phyloP scores from a whole-genome alignment of 768 basidiomycete species.

The Lactarius akahatsu region DNA sequence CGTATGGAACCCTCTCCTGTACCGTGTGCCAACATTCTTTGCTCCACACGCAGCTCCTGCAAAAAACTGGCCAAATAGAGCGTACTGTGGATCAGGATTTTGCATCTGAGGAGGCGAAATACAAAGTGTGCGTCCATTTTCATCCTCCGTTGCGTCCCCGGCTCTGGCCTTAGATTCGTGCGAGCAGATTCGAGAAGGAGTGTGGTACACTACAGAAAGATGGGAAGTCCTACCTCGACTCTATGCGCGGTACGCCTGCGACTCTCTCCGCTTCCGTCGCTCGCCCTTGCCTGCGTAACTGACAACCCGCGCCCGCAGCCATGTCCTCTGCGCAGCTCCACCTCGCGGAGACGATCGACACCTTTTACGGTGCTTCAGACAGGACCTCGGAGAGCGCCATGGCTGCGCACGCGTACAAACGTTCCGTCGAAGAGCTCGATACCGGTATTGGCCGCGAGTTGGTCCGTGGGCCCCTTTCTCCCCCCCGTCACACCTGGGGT shows the following conservation, averaged over 20 bases:
- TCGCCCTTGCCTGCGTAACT: constrained; percentile 1
- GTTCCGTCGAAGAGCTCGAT: constrained; percentile 93
- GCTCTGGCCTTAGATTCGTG: neutral
- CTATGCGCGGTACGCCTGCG: constrained; percentile 74
- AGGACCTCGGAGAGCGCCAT: constrained; percentile 88
- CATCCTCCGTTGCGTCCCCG: neutral
- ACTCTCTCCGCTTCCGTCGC: constrained; percentile 4
- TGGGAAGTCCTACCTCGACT: constrained; percentile 90
- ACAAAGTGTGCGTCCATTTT: constrained; percentile 64
- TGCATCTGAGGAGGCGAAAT: constrained; percentile 87
- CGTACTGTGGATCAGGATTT: constrained; percentile 94
- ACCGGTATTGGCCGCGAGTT: constrained; percentile 79
- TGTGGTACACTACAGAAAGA: constrained; percentile 91
- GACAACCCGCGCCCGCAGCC: constrained; percentile 45
- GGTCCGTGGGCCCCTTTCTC: constrained; percentile 47
- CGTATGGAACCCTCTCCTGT: constrained; percentile 32
- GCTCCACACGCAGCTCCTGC: constrained; percentile 62
- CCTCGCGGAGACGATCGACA: constrained; percentile 90
- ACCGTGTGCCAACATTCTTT: constrained; percentile 21
- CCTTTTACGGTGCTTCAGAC: constrained; percentile 88
- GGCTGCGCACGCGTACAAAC: constrained; percentile 95
- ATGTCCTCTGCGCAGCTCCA: constrained; percentile 94
- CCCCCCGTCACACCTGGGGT: neutral
- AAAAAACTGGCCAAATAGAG: constrained; percentile 98
- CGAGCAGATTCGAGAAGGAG: constrained; percentile 90